A percentile compares a stretch with the other conserved stretches of the same genome.
These are phyloP conservation scores for Xylaria venustula DNA, from an alignment of 495 filamentous ascomycete species.

Conservation along the genomic window DNA sequence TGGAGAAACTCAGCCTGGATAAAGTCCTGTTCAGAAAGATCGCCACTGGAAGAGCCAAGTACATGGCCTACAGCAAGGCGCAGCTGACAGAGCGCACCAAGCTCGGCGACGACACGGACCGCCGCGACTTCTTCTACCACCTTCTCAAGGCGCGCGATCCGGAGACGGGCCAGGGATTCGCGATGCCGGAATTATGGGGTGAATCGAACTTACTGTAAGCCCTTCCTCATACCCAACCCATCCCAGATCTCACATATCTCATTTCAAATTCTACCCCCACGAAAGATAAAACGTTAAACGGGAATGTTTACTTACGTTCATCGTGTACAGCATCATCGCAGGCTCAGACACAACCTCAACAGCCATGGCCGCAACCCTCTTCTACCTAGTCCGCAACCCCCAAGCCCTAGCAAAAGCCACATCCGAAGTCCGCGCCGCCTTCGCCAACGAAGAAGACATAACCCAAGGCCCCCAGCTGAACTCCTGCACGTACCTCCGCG, in stretches of 20 bases:
- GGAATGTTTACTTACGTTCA: too few relatives aligned
- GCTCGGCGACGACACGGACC: conserved; percentile 55
- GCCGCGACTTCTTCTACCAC: conserved; percentile 64
- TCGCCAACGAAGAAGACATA: conserved; percentile 53
- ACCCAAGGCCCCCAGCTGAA: conserved; percentile 49
- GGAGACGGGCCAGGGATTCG: conserved; percentile 63
- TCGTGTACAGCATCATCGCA: conserved; percentile 51
- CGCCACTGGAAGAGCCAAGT: conserved; percentile 48
- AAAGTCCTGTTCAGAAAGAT: conserved; percentile 58
- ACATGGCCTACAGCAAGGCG: conserved; percentile 55
- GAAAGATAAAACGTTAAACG: too few relatives aligned
- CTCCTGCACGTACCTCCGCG: conserved; percentile 56
- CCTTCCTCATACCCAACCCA: conserved; percentile 35
- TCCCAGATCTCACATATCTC: neutral
- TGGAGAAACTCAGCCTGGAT: conserved; percentile 57
- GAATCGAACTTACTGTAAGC: conserved; percentile 64
- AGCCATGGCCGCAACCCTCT: conserved; percentile 62
- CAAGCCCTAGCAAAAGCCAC: conserved; percentile 47
- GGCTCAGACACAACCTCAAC: conserved; percentile 65
- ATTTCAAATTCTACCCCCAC: too few relatives aligned
- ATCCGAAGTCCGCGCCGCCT: conserved; percentile 49
- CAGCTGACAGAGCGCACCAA: conserved; percentile 56
- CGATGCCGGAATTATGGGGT: conserved; percentile 65
- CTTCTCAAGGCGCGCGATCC: conserved; percentile 59
- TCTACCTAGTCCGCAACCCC: conserved; percentile 63